Evolutionary conservation across 1,284 basidiomycete species (phyloP), one percentile per base, ranked within the genome.

Genomic region (Pascua sp.): DNA sequence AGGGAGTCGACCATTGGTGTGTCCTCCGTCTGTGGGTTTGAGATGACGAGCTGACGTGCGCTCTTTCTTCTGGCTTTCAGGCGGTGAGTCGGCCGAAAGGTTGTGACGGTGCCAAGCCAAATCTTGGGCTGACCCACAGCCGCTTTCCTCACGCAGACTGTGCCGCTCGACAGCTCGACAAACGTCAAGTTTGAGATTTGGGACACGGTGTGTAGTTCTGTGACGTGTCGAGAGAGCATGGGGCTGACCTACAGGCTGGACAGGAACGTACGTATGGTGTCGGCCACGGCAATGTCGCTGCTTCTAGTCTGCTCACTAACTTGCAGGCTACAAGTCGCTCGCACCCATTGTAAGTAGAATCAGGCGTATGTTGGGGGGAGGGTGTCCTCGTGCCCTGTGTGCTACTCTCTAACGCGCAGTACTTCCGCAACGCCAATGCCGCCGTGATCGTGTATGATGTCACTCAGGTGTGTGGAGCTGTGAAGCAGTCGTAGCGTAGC

Each of bases 361-460:
- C 24, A 32, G 24, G 24, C 24, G 24, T 32, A 32, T 32, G 24
- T 3, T 32, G 24, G 3, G 24, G 4, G 4, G 24, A 7, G 24
- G 24, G 4, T 32, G 24, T 32, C 24, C 24, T 32, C 24, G 24
- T 7, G 24, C 24, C 24, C 24, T 32, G 24, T 32, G 24, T 32
- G 24, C 24, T 32, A 32, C 7, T 32, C 4, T 32, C 24, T 32
- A 32, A 32, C 24, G 24, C 24, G 24, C 24, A 32, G 24, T 98
- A 98, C 80, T 98, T 98, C 78, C 89, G 95, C 71, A 97, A 98
- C 69, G 94, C 95, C 11, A 94, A 98, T 77, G 95, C 95, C 8
- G 95, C 94, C 45, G 92, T 98, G 41, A 95, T 98, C 37, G 94
- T 98, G 36, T 98, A 98, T 79, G 95, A 98, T 76, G 88, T 98